phyloP scores from a whole-genome alignment of 305 asterid species.

The Solanum aculeatissimum region DNA sequence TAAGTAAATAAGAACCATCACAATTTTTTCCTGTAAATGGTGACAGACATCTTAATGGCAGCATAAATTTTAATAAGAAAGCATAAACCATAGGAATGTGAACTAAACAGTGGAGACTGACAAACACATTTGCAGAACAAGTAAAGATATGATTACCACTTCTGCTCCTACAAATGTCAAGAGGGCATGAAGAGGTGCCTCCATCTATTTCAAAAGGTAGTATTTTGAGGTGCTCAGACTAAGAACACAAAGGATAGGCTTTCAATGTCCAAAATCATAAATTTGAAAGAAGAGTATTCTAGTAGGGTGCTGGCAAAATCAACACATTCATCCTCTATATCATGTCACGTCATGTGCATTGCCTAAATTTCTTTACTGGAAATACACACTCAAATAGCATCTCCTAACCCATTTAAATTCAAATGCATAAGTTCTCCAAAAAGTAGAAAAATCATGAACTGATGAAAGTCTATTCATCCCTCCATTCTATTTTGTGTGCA shows the following conservation, averaged over 20 bases:
- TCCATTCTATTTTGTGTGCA: not conserved
- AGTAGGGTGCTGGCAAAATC: not conserved
- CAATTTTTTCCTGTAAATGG: not conserved
- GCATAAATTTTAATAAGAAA: not conserved
- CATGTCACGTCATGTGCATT: not conserved
- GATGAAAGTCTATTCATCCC: not conserved
- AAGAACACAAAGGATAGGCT: not conserved
- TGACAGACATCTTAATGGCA: not conserved
- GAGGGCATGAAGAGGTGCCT: not conserved
- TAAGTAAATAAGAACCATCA: not conserved
- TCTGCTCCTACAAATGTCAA: not conserved
- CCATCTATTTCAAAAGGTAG: not conserved
- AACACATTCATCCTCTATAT: not conserved
- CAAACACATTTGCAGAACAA: not conserved
- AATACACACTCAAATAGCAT: not conserved
- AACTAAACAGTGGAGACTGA: not conserved
- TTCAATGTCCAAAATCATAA: not conserved
- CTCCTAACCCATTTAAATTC: not conserved
- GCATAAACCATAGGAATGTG: not conserved
- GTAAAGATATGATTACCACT: not conserved
- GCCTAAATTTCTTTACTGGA: not conserved
- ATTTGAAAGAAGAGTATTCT: not conserved
- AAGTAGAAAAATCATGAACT: not conserved
- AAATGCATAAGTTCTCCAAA: not conserved
- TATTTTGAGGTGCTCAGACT: not conserved